Evolutionary conservation across 305 asterid genomes (phyloP).

Genomic region (Petunia hybrid): DNA sequence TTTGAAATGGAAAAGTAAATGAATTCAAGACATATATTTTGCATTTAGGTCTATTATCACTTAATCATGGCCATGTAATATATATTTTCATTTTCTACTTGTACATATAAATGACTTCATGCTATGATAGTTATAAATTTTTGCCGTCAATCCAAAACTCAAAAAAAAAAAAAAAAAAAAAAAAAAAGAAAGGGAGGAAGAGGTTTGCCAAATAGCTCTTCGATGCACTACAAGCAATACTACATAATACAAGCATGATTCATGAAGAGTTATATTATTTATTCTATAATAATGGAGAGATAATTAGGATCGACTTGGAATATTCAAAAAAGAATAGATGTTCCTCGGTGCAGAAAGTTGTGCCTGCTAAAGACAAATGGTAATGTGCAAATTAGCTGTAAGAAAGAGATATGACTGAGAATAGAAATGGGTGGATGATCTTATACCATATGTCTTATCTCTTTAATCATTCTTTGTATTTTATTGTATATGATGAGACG

Average conservation of each 20-base stretch:
- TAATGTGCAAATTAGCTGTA: neutral
- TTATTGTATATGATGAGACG: neutral
- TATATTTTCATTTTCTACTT: no score
- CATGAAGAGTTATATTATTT: neutral
- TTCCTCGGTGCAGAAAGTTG: neutral
- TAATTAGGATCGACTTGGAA: neutral
- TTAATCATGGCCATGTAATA: no score
- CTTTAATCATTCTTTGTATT: neutral
- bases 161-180: no score
- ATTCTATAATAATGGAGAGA: neutral
- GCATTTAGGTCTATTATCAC: no score
- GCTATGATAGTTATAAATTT: no score
- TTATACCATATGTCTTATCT: neutral
- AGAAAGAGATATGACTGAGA: conserved; percentile 12
- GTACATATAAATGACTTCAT: no score
- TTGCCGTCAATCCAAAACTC: no score
- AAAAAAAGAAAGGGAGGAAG: no score
- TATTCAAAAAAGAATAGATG: neutral
- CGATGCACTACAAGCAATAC: neutral
- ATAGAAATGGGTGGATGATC: conserved; percentile 5
- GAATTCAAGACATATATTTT: no score
- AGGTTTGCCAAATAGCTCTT: neutral
- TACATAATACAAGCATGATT: neutral
- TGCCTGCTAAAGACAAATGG: neutral
- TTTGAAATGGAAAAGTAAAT: no score